A percentile compares a stretch with the other conserved stretches of the same genome.
phyloP scores from a whole-genome alignment of 345 rosid species.

The Brassica carinata region DNA sequence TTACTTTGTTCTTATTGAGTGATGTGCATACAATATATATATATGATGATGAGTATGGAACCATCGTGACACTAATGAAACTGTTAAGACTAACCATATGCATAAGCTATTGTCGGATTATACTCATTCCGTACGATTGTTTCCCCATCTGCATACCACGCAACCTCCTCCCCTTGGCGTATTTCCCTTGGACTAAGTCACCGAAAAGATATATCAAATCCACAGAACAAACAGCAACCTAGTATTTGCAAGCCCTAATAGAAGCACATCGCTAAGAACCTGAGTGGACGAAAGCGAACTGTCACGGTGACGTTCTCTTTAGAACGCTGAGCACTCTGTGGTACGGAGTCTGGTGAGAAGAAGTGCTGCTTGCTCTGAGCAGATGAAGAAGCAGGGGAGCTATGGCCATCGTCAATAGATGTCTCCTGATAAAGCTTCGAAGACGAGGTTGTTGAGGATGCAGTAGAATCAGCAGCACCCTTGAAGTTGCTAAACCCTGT shows the following conservation, averaged over 20 bases:
- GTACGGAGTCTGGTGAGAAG: conserved; percentile 57
- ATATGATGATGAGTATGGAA: conserved; percentile 1
- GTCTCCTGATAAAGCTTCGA: conserved; percentile 77
- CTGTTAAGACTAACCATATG: conserved; percentile 68
- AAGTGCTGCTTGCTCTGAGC: conserved; percentile 82
- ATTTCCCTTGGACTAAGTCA: conserved; percentile 86
- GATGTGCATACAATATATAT: conserved; percentile 4
- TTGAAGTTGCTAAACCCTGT: conserved; percentile 47
- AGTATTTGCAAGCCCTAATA: background rate
- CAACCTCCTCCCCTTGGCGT: conserved; percentile 97
- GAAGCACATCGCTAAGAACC: conserved; percentile 47
- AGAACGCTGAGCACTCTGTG: conserved; percentile 52
- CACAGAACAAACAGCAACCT: conserved; percentile 11
- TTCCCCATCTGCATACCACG: conserved; percentile 99
- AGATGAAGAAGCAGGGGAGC: conserved; percentile 96
- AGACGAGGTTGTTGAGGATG: conserved; percentile 92
- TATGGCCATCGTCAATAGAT: conserved; percentile 82
- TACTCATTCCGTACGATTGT: conserved; percentile 87
- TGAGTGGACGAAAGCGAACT: conserved; percentile 95
- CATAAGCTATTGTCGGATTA: conserved; percentile 85
- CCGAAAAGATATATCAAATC: conserved; percentile 32
- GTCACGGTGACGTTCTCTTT: conserved; percentile 95
- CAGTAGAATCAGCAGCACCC: conserved; percentile 72
- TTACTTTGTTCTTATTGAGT: background rate
- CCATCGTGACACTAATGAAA: conserved; percentile 9